A percentile compares a stretch with the other conserved stretches of the same genome.
Evolutionary conservation across 1,284 basidiomycete species (phyloP).

Genomic region (Cryptococcus deneoformans): DNA sequence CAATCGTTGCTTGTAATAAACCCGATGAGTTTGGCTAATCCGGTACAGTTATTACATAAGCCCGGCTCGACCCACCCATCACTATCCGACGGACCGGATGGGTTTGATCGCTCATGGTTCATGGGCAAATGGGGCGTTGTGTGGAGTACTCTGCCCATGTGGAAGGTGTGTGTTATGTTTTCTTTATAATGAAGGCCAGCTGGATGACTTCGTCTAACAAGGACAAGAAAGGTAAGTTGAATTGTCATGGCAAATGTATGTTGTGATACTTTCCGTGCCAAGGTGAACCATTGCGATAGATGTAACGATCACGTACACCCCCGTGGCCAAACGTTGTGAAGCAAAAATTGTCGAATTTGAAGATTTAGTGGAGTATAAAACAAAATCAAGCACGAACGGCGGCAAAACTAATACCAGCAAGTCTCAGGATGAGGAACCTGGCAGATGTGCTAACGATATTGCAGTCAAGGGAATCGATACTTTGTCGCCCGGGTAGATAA

Average conservation of each 20-base stretch:
- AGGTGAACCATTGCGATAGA: slow-evolving; percentile 27
- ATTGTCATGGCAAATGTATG: background rate
- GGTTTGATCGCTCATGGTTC: slow-evolving; percentile 47
- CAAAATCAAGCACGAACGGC: slow-evolving; percentile 27
- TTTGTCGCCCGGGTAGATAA: slow-evolving; percentile 21
- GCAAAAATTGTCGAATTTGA: slow-evolving; percentile 42
- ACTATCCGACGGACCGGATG: slow-evolving; percentile 31
- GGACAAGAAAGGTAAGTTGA: slow-evolving; percentile 41
- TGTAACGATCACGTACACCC: slow-evolving; percentile 53
- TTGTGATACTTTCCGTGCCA: background rate
- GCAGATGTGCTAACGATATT: slow-evolving; percentile 1
- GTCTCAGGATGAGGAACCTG: slow-evolving; percentile 12
- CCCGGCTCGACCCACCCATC: slow-evolving; percentile 36
- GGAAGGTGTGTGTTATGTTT: slow-evolving; percentile 49
- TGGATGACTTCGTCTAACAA: slow-evolving; percentile 8
- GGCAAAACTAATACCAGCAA: slow-evolving; percentile 32
- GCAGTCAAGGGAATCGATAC: slow-evolving; percentile 51
- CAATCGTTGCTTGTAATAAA: background rate
- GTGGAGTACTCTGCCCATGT: slow-evolving; percentile 54
- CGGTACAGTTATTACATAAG: background rate
- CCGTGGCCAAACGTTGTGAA: slow-evolving; percentile 20
- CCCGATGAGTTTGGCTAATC: background rate
- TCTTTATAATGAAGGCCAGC: too few species aligned
- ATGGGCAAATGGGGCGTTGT: slow-evolving; percentile 55
- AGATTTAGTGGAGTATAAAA: slow-evolving; percentile 51